Conservation (phyloP, 192 early-diverging fungal genomes). For the Physocladia obscura region DNA sequence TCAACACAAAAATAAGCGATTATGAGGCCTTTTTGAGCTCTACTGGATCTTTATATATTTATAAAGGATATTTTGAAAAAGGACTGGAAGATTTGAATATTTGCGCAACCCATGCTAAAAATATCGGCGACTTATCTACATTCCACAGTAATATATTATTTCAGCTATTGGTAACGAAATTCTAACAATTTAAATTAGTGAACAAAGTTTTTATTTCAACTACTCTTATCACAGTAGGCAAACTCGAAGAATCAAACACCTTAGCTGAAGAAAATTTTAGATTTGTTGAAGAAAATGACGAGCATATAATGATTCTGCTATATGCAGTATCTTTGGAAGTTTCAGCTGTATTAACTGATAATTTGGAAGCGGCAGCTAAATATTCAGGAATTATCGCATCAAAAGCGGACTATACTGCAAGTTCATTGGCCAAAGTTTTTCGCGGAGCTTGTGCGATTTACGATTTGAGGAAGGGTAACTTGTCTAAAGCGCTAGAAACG, state of each 20-base stretch:
- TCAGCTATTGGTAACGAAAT: too few species aligned
- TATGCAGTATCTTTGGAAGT: constrained; percentile 2
- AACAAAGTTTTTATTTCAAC: constrained; percentile 20
- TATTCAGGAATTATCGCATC: not conserved
- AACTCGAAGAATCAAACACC: constrained; percentile 12
- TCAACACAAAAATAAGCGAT: not conserved
- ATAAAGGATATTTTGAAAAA: constrained; percentile 13
- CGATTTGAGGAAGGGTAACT: constrained; percentile 11
- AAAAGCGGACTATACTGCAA: constrained; percentile 12
- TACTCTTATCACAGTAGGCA: constrained; percentile 1
- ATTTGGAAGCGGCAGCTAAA: constrained; percentile 3
- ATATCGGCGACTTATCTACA: constrained; percentile 3
- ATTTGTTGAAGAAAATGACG: constrained; percentile 8
- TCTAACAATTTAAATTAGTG: too few species aligned
- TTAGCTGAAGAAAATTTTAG: not conserved
- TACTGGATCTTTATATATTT: not conserved
- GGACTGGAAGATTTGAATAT: not conserved
- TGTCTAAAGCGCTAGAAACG: constrained; percentile 4
- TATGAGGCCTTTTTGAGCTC: constrained; percentile 12
- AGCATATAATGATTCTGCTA: constrained; percentile 14
- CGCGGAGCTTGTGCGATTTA: constrained; percentile 1
- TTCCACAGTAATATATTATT: constrained; percentile 17
- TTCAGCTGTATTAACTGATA: constrained; percentile 5
- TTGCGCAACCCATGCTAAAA: constrained; percentile 10
- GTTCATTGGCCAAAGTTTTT: constrained; percentile 14